Percentiles rank a stretch among this genome's conserved stretches.
Evolutionary conservation across 148 eudicot genomes (phyloP).

Genomic region (Fagopyrum tataricum): DNA sequence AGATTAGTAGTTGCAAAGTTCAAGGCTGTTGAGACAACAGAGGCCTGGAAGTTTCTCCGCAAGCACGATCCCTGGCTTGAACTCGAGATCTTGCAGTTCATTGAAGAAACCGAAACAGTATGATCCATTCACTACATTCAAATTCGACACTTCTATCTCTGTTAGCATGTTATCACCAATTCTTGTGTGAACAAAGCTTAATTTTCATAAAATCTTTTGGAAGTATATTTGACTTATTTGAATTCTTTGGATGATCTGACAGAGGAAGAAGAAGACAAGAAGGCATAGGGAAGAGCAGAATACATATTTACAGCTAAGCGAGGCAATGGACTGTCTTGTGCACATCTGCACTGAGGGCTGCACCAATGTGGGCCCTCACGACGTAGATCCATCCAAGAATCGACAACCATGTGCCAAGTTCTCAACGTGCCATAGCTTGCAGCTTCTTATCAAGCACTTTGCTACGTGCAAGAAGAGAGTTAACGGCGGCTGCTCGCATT

Average conservation of each 20-base stretch:
- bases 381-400: slow-evolving; percentile 47
- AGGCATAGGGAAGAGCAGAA: slow-evolving; percentile 52
- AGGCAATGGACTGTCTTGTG: slow-evolving; percentile 90
- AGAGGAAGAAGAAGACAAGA: slow-evolving; percentile 76
- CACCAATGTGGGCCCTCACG: slow-evolving; percentile 68
- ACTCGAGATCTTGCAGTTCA: slow-evolving; percentile 79
- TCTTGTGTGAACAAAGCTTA: neutral
- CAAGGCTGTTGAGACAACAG: slow-evolving; percentile 66
- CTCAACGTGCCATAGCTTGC: slow-evolving; percentile 71
- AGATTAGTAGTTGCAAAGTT: slow-evolving; percentile 40
- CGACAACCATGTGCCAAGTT: slow-evolving; percentile 62
- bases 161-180: neutral
- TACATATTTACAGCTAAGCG: slow-evolving; percentile 63
- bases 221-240: neutral
- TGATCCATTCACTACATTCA: neutral
- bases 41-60: slow-evolving; percentile 74
- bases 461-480: slow-evolving; percentile 68
- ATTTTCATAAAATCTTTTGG: neutral
- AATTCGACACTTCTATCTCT: neutral
- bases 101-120: slow-evolving; percentile 82
- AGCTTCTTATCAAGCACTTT: slow-evolving; percentile 66
- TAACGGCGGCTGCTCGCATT: slow-evolving; percentile 52
- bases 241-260: slow-evolving; percentile 5
- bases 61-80: slow-evolving; percentile 78
- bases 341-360: slow-evolving; percentile 88